Evolutionary conservation across 164 flowering plant genomes (phyloP).

Genomic region (Chimonanthus salicifolius): DNA sequence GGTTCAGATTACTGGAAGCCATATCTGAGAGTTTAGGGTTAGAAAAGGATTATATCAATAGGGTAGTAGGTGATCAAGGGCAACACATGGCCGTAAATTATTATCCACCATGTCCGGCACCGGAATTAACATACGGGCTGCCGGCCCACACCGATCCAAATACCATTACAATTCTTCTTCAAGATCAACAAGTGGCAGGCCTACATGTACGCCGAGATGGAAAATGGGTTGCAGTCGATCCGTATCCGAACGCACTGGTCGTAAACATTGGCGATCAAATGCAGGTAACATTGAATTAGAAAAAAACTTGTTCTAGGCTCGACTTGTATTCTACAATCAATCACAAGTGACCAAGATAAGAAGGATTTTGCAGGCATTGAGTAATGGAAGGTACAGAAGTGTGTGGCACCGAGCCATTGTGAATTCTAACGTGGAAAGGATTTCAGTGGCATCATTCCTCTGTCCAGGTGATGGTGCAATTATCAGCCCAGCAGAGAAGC

Average conservation of each 20-base stretch:
- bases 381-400: constrained; percentile 72
- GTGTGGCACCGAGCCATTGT: constrained; percentile 77
- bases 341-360: not conserved
- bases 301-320: too few relatives aligned
- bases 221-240: constrained; percentile 68
- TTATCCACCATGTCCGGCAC: constrained; percentile 81
- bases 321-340: too few relatives aligned
- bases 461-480: constrained; percentile 48
- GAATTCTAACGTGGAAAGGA: constrained; percentile 46
- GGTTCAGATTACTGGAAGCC: constrained; percentile 41
- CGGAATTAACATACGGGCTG: constrained; percentile 75
- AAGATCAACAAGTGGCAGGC: constrained; percentile 54
- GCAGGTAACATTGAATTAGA: constrained; percentile 37
- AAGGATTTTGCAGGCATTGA: constrained; percentile 47
- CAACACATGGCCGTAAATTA: constrained; percentile 88
- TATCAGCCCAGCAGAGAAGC: constrained; percentile 41
- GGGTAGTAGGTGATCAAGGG: constrained; percentile 59
- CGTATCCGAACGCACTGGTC: constrained; percentile 62
- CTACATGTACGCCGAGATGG: constrained; percentile 68
- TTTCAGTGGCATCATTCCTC: constrained; percentile 73
- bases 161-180: constrained; percentile 75
- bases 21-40: constrained; percentile 74
- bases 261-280: constrained; percentile 81
- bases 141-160: constrained; percentile 87
- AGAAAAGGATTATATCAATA: constrained; percentile 39